phyloP scores from a whole-genome alignment of 2,329 filamentous ascomycete species.

The Claviceps quebecensis region DNA sequence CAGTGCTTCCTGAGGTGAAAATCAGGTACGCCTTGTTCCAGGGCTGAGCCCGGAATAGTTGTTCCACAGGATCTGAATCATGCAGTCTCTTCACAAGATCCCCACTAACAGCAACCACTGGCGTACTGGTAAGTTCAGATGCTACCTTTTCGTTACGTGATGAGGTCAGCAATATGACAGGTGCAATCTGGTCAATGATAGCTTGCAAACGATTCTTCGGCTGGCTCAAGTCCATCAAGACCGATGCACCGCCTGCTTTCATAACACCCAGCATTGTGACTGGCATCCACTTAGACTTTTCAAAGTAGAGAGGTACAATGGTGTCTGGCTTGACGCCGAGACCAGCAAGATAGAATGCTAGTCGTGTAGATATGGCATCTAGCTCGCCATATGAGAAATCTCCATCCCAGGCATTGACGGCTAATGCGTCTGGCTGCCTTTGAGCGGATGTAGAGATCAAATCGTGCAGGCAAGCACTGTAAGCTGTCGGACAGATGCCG shows the following conservation, averaged over 20 bases:
- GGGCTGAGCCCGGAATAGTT: background rate
- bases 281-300: slow-evolving; percentile 6
- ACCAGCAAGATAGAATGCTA: slow-evolving; percentile 5
- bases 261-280: slow-evolving; percentile 3
- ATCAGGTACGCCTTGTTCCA: slow-evolving; percentile 8
- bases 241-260: slow-evolving; percentile 4
- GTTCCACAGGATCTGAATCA: background rate
- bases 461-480: slow-evolving; percentile 3
- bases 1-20: slow-evolving; percentile 11
- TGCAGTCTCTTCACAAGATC: background rate
- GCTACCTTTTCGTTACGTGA: slow-evolving; percentile 3
- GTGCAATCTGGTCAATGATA: slow-evolving; percentile 9
- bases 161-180: slow-evolving; percentile 10
- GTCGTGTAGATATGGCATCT: slow-evolving; percentile 1
- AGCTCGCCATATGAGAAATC: slow-evolving; percentile 23
- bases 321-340: slow-evolving; percentile 2
- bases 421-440: slow-evolving; percentile 2
- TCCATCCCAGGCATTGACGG: slow-evolving; percentile 21
- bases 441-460: background rate
- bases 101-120: background rate
- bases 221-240: slow-evolving; percentile 8
- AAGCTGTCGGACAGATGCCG: background rate
- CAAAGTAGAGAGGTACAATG: slow-evolving; percentile 3
- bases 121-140: slow-evolving; percentile 1
- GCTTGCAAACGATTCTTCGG: slow-evolving; percentile 8